Percentiles rank a stretch among this genome's conserved stretches.
These are phyloP conservation scores for Silybum marianum DNA, from an alignment of 129 eudicot genomes.

Conservation along the genomic window DNA sequence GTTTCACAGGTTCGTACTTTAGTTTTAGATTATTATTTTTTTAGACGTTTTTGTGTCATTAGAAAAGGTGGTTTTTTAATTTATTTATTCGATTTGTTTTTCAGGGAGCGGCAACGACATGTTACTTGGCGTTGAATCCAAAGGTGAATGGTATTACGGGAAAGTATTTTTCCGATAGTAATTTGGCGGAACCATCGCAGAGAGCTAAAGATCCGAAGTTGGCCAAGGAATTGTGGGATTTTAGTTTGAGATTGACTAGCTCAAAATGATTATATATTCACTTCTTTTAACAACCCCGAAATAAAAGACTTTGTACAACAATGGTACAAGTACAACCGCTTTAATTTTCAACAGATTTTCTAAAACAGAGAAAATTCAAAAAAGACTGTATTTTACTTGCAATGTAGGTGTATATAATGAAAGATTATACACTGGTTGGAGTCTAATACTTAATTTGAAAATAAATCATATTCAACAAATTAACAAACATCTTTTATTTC, in stretches of 20 bases:
- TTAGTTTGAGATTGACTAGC: constrained; percentile 29
- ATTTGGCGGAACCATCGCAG: constrained; percentile 22
- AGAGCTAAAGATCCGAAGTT: constrained; percentile 20
- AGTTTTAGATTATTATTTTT: background rate
- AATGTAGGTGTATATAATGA: background rate
- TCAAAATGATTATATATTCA: background rate
- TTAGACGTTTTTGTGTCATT: background rate
- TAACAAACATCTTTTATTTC: background rate
- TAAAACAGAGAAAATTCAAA: background rate
- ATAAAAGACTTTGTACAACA: too few relatives aligned
- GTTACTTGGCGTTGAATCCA: constrained; percentile 29
- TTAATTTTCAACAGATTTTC: background rate
- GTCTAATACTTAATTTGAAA: background rate
- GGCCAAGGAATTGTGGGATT: constrained; percentile 32
- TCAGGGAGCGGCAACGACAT: constrained; percentile 33
- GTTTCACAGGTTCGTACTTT: constrained; percentile 31
- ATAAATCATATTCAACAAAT: background rate
- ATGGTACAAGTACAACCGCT: background rate
- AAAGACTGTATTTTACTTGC: background rate
- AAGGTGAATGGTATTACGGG: constrained; percentile 30
- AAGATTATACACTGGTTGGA: background rate
- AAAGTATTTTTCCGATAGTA: constrained; percentile 27
- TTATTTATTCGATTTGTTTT: background rate
- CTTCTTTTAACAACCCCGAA: too few relatives aligned
- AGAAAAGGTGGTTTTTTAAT: background rate